Base-by-base conservation (phyloP, 2,329 filamentous ascomycete genomes). In the Cercospora zeae-maydis region DNA sequence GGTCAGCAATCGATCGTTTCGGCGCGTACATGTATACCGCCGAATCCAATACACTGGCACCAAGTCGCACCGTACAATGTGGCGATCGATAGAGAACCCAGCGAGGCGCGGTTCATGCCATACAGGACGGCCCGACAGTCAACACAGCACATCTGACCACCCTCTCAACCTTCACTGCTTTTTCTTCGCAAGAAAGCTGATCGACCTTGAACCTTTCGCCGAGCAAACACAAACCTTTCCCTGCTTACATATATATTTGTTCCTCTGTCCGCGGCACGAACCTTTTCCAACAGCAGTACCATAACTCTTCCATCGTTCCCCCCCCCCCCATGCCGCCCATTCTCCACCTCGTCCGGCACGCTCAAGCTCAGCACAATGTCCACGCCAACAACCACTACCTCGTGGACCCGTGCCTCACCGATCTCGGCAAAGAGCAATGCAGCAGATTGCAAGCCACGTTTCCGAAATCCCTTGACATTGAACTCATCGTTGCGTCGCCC, bases 341-440 rank as follows among this genome's bases (percentile, higher is more conserved):
- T 16, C 79, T 90, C 67, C 85, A 90, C 75, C 81, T 89, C 68
- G 84, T 92, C 71, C 88, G 89, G 76, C 89, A 92, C 75, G 89
- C 88, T 11, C 77, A 81, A 74, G 92, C 91, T 77, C 86, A 85
- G 74, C 93, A 96, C 83, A 96, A 96, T 76, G 84, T 95, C 72
- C 81, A 72, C 66, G 71, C 80, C 27, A 88, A 83, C 66, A 91
- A 93, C 77, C 88, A 93, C 74, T 73, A 78, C 64, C 80, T 96
- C 42, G 87, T 75, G n/a, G 93, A 97, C 73, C 92, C 93, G 1
- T 80, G 85, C 63, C 84, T 96, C 59, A 96, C 93, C 1, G 80
- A 84, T 0, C 81, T 88, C n/a, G 93, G 93, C 70, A 82, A 88
- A 73, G 72, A 86, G 65, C 92, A 97, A 82, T 96, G 92, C 78